Evolutionary conservation across 225 moss, liverwort and hornwort species (phyloP), one percentile per base, ranked within the genome.

Genomic region (Thuidium tamariscinum): DNA sequence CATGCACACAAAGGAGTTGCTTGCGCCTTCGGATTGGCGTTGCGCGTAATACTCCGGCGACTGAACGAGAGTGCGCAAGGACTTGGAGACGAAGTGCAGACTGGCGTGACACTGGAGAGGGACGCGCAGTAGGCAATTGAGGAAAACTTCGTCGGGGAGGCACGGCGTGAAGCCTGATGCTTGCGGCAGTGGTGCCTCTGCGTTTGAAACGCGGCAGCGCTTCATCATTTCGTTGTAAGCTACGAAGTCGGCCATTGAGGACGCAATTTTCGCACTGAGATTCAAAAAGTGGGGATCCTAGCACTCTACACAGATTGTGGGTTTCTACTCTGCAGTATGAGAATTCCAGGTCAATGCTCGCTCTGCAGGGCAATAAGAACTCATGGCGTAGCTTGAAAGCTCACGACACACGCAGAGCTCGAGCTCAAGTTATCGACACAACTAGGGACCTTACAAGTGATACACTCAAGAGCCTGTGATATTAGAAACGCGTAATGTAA

Each of bases 61-160:
- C 9, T 88, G 90, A 7, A 95, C 86, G 21, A 98, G 81, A 27
- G 91, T 49, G 8, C 90, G 91, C 87, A 95, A 83, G 68, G 86
- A 81, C 64, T 89, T 86, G 59, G 96, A 96, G 4, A 95, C 96
- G 3, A 87, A 79, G 83, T 91, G 95, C 19, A 98, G 89, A 86
- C 89, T 92, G 9, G 95, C 93, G 75, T 95, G 93, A 22, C 89
- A 89, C 42, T 90, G 92, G 59, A 94, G 82, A 59, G 96, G 93
- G 16, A 98, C 95, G 16, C 95, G 89, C 41, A 95, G 79, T 63
- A 98, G 73, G 57, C 98, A 98, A 74, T 93, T 95, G 16, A 93
- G 59, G 19, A 95, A 94, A 16, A 98, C 89, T 5, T 98, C 98
- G 55, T 98, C 94, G 4, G 98, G 96, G 23, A 97, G 87, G 6